A percentile compares a stretch with the other conserved stretches of the same genome.
Evolutionary conservation across 2,329 filamentous ascomycete genomes (phyloP).

Genomic region (Penicillium decumbens): DNA sequence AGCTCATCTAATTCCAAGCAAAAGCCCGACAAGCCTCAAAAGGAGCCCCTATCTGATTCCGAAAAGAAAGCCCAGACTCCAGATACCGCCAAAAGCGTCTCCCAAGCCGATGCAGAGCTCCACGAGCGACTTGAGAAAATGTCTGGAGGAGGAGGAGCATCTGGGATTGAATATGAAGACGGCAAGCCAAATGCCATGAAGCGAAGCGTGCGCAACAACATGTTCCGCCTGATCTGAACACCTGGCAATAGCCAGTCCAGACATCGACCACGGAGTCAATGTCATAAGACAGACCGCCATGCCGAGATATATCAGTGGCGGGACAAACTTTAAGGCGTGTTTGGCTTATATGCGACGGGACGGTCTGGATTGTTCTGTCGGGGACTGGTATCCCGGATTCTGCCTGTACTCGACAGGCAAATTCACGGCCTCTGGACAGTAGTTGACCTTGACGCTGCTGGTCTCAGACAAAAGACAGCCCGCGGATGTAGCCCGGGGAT

Average conservation of each 20-base stretch:
- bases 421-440: neutral
- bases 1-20: neutral
- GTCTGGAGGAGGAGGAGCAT: constrained; percentile 64
- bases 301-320: neutral
- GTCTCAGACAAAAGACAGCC: neutral
- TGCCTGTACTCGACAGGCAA: neutral
- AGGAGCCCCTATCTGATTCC: constrained; percentile 1
- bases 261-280: neutral
- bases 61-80: constrained; percentile 8
- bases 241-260: neutral
- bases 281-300: neutral
- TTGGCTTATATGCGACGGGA: neutral
- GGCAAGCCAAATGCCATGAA: constrained; percentile 70
- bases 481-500: neutral
- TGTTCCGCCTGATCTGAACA: constrained; percentile 63
- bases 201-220: constrained; percentile 67
- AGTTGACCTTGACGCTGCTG: neutral
- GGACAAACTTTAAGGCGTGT: neutral
- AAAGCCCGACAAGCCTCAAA: neutral
- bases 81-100: constrained; percentile 51
- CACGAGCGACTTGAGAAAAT: constrained; percentile 60
- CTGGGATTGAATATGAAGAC: constrained; percentile 70
- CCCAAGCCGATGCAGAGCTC: constrained; percentile 64
- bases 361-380: neutral
- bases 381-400: neutral